Evolutionary conservation across 768 basidiomycete species (phyloP).

Genomic region (Tulasnella sp.): DNA sequence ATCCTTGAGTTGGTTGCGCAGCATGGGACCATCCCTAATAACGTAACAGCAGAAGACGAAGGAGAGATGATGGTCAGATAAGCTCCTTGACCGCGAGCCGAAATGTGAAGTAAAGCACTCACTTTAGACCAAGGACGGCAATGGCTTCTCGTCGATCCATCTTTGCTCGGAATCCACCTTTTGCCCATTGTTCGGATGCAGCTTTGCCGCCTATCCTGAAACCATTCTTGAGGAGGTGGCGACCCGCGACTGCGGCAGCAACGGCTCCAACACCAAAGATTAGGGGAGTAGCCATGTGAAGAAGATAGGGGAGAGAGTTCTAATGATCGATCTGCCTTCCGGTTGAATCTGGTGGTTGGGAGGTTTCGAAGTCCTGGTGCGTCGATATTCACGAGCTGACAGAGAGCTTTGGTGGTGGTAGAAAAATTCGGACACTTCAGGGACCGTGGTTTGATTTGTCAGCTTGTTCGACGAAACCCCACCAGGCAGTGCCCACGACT

Average conservation of each 20-base stretch:
- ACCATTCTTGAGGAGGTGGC: slow-evolving; percentile 60
- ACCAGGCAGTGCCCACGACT: too few species aligned
- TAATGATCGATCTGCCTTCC: background rate
- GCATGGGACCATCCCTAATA: slow-evolving; percentile 65
- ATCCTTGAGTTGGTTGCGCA: slow-evolving; percentile 81
- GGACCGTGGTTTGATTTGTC: background rate
- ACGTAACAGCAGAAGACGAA: background rate
- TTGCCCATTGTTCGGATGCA: slow-evolving; percentile 70
- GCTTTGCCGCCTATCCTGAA: slow-evolving; percentile 48
- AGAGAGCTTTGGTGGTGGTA: background rate
- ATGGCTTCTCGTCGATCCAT: slow-evolving; percentile 96
- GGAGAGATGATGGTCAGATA: background rate
- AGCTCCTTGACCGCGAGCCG: background rate
- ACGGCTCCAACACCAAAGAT: slow-evolving; percentile 71
- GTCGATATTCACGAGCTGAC: background rate
- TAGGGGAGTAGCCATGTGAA: slow-evolving; percentile 66
- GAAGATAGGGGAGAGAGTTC: background rate
- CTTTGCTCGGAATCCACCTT: slow-evolving; percentile 89
- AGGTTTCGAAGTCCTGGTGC: background rate
- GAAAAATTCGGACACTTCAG: slow-evolving; percentile 7
- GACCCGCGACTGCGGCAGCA: slow-evolving; percentile 64
- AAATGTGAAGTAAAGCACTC: slow-evolving; percentile 31
- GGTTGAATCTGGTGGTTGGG: background rate
- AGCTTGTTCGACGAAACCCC: background rate
- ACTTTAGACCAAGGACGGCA: slow-evolving; percentile 88